phyloP scores from a whole-genome alignment of 2,329 filamentous ascomycete species.

The Septoria linicola region DNA sequence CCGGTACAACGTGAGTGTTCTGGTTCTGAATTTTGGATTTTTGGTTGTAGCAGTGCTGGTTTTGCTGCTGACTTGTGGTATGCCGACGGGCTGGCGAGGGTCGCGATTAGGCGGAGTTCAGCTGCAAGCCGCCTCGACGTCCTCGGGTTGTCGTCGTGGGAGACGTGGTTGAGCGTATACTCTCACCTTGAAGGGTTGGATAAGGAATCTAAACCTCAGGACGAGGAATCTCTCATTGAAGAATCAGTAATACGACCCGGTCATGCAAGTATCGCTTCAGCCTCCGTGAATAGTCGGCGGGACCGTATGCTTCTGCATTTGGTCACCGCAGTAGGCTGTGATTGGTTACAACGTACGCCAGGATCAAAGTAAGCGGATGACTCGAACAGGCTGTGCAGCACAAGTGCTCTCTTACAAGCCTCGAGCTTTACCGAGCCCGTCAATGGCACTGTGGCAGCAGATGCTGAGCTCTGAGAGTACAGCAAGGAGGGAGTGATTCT shows the following conservation, averaged over 20 bases:
- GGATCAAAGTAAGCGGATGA: too few relatives aligned
- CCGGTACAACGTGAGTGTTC: not conserved
- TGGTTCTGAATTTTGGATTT: conserved; percentile 3
- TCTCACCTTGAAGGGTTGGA: not conserved
- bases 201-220: conserved; percentile 3
- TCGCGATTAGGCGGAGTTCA: conserved; percentile 18
- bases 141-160: conserved; percentile 9
- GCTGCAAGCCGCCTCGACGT: conserved; percentile 18
- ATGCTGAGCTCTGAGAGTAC: too few relatives aligned
- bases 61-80: not conserved
- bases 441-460: too few relatives aligned
- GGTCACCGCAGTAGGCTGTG: too few relatives aligned
- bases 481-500: too few relatives aligned
- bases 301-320: too few relatives aligned
- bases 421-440: too few relatives aligned
- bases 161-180: not conserved
- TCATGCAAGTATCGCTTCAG: not conserved
- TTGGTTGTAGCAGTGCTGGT: not conserved
- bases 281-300: too few relatives aligned
- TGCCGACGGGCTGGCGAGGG: conserved; percentile 4
- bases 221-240: conserved; percentile 16
- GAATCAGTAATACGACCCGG: not conserved
- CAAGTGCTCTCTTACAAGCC: too few relatives aligned
- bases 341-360: too few relatives aligned
- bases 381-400: too few relatives aligned